Base-by-base conservation (phyloP, 1,284 basidiomycete species). In the Apiotrichum siamense region DNA sequence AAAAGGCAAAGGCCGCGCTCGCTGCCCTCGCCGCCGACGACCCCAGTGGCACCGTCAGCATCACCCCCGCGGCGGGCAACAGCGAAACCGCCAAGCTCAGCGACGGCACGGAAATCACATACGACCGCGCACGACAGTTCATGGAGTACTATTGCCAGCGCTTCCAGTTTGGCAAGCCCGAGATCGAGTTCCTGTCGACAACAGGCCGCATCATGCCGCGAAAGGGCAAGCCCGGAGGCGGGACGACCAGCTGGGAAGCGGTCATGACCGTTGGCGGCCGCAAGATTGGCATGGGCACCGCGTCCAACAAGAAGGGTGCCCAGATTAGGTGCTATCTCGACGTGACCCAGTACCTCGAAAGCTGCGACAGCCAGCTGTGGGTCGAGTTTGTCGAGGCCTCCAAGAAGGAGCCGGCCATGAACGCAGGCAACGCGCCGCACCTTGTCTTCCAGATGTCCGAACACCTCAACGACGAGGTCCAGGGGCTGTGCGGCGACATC, bases 141-240 rank as follows among this genome's bases (percentile, higher is more conserved):
- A 92, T 97, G 84, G 91, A 93, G 61, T 97, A 87, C 67, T 97
- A 97, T 69, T 96, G 91, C 70, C 81, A 83, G 38, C 79, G 83
- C 35, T 96, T 85, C 70, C 77, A 78, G 31, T 93, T 93, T 62
- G 79, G 80, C n/a, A 83, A 82, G 60, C 90, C 92, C 2, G 87
- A 91, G 45, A 76, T 97, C 52, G 76, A 79, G 17, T 86, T 81
- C 58, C 70, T 77, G 39, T 63, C 64, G 27, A 64, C 57, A 10
- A 38, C 57, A 2, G 35, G 42, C 43, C 47, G 57, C 39, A 24
- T 55, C 42, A 24, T 41, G 9, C 20, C 44, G 18, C 23, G 33
- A 3, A 38, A 46, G 3, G 27, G 43, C 26, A 51, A 49, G 32
- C 70, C 44, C 57, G 54, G 52, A 53, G 63, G 60, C 58, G 58